Evolutionary conservation across 169 alveolate genomes (phyloP).

Genomic region (Plasmodium gallinaceum): DNA sequence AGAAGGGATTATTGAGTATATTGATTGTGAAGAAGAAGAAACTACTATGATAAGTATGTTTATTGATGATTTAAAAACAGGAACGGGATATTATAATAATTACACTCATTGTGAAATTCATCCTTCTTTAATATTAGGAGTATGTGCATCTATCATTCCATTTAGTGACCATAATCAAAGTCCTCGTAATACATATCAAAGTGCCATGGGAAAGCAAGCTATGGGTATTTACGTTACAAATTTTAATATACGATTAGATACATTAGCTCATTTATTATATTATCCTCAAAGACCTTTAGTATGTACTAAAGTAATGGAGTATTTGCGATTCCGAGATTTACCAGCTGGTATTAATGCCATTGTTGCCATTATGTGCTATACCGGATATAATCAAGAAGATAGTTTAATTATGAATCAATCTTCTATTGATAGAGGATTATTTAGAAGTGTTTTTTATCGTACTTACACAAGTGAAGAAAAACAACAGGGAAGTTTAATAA

Average conservation of each 20-base stretch:
- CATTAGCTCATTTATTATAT: slow-evolving; percentile 97
- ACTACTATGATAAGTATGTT: slow-evolving; percentile 99
- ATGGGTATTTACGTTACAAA: slow-evolving; percentile 99
- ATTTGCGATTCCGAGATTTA: slow-evolving; percentile 97
- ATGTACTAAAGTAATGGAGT: slow-evolving; percentile 98
- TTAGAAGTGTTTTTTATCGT: slow-evolving; percentile 98
- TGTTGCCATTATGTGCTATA: slow-evolving; percentile 98
- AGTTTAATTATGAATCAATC: slow-evolving; percentile 97
- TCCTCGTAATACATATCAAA: slow-evolving; percentile 98
- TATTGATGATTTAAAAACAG: slow-evolving; percentile 92
- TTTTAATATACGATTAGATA: slow-evolving; percentile 98
- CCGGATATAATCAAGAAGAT: slow-evolving; percentile 99
- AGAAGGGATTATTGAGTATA: slow-evolving; percentile 97
- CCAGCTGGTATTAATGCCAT: slow-evolving; percentile 99
- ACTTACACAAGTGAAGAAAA: slow-evolving; percentile 97
- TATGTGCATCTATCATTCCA: slow-evolving; percentile 99
- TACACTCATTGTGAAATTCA: slow-evolving; percentile 99
- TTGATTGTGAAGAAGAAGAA: slow-evolving; percentile 99
- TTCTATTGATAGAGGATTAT: slow-evolving; percentile 98
- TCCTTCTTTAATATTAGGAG: slow-evolving; percentile 99
- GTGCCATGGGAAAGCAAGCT: slow-evolving; percentile 99
- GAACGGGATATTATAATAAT: slow-evolving; percentile 90
- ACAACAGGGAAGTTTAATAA: slow-evolving; percentile 91
- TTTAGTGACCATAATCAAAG: slow-evolving; percentile 99
- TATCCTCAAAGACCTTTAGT: slow-evolving; percentile 99